Evolutionary conservation across 371 early-diverging fungal genomes (phyloP).

Genomic region (Apophysomyces elegans): DNA sequence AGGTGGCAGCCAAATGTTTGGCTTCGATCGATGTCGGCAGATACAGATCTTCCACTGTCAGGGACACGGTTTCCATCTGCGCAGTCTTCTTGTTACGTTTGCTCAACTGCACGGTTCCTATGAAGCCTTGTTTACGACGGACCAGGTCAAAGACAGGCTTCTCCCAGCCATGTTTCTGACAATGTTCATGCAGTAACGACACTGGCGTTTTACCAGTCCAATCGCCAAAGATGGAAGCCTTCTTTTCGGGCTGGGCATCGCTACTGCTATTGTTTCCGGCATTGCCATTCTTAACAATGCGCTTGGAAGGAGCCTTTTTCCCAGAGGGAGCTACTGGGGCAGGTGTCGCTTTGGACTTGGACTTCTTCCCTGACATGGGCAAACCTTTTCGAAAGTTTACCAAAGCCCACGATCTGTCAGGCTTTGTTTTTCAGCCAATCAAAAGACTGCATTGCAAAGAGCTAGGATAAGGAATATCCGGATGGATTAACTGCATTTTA

Average conservation of each 20-base stretch:
- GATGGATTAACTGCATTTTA: no score
- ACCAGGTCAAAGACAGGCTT: conserved; percentile 69
- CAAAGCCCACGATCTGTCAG: no score
- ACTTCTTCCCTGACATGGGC: conserved; percentile 39
- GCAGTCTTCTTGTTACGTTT: conserved; percentile 76
- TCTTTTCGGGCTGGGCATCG: conserved; percentile 29
- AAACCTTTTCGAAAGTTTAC: no score
- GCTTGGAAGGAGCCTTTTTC: conserved; percentile 15
- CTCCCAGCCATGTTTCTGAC: conserved; percentile 79
- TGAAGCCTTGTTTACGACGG: conserved; percentile 46
- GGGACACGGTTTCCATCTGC: conserved; percentile 56
- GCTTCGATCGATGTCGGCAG: conserved; percentile 71
- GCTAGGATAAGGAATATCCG: no score
- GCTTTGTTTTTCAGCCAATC: no score
- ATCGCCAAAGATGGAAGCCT: conserved; percentile 63
- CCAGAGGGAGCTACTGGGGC: neutral
- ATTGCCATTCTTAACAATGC: conserved; percentile 51
- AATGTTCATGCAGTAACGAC: conserved; percentile 77
- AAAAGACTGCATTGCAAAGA: neutral
- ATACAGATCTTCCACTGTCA: conserved; percentile 48
- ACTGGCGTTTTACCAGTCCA: conserved; percentile 91
- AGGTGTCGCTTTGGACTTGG: conserved; percentile 20
- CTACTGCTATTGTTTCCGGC: conserved; percentile 25
- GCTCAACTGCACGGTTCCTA: conserved; percentile 63
- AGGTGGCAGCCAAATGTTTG: conserved; percentile 82